phyloP scores from a whole-genome alignment of 1,284 basidiomycete genomes.

The Cryptococcus hybrid region DNA sequence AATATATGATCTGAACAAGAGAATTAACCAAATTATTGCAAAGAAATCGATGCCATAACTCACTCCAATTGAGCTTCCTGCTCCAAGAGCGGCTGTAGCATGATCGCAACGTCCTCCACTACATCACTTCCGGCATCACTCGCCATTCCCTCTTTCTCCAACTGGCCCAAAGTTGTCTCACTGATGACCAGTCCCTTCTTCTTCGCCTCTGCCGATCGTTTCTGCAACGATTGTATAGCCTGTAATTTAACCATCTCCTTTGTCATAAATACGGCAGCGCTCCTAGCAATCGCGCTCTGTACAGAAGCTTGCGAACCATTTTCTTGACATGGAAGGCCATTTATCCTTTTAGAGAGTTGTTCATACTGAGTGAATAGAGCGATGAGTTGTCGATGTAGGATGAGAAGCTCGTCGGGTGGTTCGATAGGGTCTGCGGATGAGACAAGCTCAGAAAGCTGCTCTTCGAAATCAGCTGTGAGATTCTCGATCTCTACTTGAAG shows the following conservation, averaged over 20 bases:
- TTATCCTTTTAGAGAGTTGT: slow-evolving; percentile 78
- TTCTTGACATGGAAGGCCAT: slow-evolving; percentile 62
- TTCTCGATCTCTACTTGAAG: slow-evolving; percentile 76
- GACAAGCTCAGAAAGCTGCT: slow-evolving; percentile 60
- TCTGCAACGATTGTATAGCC: slow-evolving; percentile 59
- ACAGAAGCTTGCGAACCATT: slow-evolving; percentile 78
- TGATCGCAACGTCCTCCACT: slow-evolving; percentile 63
- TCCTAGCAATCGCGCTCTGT: slow-evolving; percentile 73
- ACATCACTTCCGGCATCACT: slow-evolving; percentile 10
- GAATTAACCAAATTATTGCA: not conserved
- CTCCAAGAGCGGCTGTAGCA: slow-evolving; percentile 79
- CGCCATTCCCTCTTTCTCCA: slow-evolving; percentile 18
- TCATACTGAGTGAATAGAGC: slow-evolving; percentile 87
- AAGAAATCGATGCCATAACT: slow-evolving; percentile 12
- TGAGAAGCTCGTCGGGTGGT: slow-evolving; percentile 59
- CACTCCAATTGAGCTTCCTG: slow-evolving; percentile 81
- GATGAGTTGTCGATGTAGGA: slow-evolving; percentile 72
- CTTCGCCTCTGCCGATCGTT: slow-evolving; percentile 29
- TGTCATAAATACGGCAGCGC: slow-evolving; percentile 79
- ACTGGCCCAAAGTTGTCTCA: slow-evolving; percentile 21
- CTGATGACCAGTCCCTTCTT: slow-evolving; percentile 25
- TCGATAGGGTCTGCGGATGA: slow-evolving; percentile 40
- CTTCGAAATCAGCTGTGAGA: slow-evolving; percentile 67
- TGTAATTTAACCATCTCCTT: slow-evolving; percentile 58
- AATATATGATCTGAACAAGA: slow-evolving; percentile 33